Evolutionary conservation across 257 asterid species (phyloP).

Genomic region (Penstemon barbatus): DNA sequence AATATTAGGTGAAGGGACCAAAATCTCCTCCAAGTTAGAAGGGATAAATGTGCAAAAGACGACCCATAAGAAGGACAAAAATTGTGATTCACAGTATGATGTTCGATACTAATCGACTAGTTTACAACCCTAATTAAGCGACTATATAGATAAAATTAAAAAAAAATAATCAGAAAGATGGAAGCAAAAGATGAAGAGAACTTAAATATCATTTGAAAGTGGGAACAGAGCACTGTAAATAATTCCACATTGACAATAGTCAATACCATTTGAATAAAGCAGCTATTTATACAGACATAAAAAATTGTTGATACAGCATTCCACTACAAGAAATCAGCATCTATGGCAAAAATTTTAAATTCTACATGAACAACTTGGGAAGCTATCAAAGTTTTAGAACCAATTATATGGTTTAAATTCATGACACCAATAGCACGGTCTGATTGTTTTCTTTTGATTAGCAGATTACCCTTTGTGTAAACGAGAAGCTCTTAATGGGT

Average conservation of each 20-base stretch:
- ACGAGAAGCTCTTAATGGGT: conserved; percentile 27
- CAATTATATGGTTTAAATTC: background rate
- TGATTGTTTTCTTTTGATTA: conserved; percentile 17
- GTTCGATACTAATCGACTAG: no score
- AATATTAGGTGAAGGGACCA: no score
- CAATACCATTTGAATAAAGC: background rate
- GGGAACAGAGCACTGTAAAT: background rate
- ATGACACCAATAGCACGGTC: conserved; percentile 1
- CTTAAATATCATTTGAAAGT: background rate
- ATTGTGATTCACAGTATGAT: no score
- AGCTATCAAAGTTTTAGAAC: background rate
- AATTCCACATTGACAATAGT: background rate
- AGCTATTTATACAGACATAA: background rate
- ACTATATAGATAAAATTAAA: conserved; percentile 12
- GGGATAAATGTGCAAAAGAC: no score
- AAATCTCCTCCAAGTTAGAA: no score
- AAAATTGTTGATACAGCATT: background rate
- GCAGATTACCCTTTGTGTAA: conserved; percentile 6
- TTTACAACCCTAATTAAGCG: no score
- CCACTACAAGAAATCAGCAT: background rate
- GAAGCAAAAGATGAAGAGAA: background rate
- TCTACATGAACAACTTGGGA: background rate
- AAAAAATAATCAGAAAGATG: background rate
- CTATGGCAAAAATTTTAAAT: background rate
- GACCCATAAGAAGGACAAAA: no score